Conservation (phyloP, 495 filamentous ascomycete genomes). For the Lophiotrema nucula region DNA sequence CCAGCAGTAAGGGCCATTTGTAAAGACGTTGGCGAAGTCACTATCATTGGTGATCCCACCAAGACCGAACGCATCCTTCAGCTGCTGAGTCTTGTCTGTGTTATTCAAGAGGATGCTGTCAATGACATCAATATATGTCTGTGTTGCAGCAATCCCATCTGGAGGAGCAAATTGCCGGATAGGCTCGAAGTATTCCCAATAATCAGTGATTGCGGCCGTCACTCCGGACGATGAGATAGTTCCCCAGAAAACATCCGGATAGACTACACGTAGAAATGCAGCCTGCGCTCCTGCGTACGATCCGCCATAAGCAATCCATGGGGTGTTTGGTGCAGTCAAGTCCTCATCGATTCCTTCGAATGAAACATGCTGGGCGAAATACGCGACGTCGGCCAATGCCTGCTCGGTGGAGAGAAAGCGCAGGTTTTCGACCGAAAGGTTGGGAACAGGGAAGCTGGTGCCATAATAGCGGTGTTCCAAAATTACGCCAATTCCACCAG, state of each 20-base stretch:
- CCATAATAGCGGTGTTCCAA: slow-evolving; percentile 55
- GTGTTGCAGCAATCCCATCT: slow-evolving; percentile 55
- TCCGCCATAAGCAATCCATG: slow-evolving; percentile 72
- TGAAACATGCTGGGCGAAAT: slow-evolving; percentile 65
- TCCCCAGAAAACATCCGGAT: slow-evolving; percentile 68
- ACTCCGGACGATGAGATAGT: slow-evolving; percentile 71
- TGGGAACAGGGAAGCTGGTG: slow-evolving; percentile 18
- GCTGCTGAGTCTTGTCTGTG: slow-evolving; percentile 46
- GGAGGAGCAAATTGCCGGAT: slow-evolving; percentile 56
- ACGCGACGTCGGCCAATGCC: slow-evolving; percentile 67
- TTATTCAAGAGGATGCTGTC: slow-evolving; percentile 65
- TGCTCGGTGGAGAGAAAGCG: slow-evolving; percentile 77
- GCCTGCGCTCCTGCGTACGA: slow-evolving; percentile 73
- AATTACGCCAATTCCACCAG: slow-evolving; percentile 68
- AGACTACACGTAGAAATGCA: slow-evolving; percentile 66
- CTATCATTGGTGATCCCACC: slow-evolving; percentile 55
- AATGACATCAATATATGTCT: slow-evolving; percentile 58
- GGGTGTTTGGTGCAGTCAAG: slow-evolving; percentile 55
- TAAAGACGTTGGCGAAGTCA: slow-evolving; percentile 62
- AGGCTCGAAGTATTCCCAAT: slow-evolving; percentile 70
- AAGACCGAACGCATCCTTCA: slow-evolving; percentile 62
- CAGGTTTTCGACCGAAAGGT: slow-evolving; percentile 58
- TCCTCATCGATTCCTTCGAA: slow-evolving; percentile 63
- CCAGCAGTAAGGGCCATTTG: slow-evolving; percentile 52
- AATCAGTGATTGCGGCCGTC: slow-evolving; percentile 64